Evolutionary conservation across 2,329 filamentous ascomycete species (phyloP).

Genomic region (Lachnellula arida): DNA sequence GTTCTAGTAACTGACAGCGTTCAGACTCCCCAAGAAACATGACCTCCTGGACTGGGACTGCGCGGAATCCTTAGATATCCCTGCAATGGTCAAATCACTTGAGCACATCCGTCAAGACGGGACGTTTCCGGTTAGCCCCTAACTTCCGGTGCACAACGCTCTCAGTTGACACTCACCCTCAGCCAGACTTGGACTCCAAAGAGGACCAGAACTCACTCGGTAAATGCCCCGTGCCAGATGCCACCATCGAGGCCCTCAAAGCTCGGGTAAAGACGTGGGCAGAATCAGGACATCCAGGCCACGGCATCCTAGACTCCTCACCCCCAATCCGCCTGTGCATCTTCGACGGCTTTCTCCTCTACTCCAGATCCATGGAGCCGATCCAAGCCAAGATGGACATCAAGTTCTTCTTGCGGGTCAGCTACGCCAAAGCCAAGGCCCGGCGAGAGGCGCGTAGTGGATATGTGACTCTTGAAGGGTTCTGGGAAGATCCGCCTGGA

Average conservation of each 20-base stretch:
- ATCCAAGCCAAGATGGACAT: constrained; percentile 63
- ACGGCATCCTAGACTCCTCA: constrained; percentile 31
- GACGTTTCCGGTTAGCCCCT: constrained; percentile 51
- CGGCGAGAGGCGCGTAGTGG: constrained; percentile 65
- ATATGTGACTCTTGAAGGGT: constrained; percentile 80
- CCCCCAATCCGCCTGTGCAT: constrained; percentile 52
- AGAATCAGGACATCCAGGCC: constrained; percentile 40
- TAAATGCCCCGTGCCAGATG: constrained; percentile 45
- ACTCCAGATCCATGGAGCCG: constrained; percentile 48
- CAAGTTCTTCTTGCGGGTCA: constrained; percentile 71
- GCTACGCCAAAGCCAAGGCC: constrained; percentile 57
- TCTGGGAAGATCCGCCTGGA: constrained; percentile 90
- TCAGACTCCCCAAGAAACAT: constrained; percentile 50
- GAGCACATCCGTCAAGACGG: constrained; percentile 66
- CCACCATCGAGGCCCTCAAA: constrained; percentile 43
- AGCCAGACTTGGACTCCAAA: constrained; percentile 49
- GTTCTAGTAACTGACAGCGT: neutral
- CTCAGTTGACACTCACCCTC: constrained; percentile 2
- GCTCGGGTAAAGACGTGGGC: constrained; percentile 45
- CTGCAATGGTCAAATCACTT: constrained; percentile 62
- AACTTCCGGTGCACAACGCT: constrained; percentile 5
- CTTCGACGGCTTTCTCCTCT: constrained; percentile 86
- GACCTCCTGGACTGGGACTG: constrained; percentile 90
- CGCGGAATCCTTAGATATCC: constrained; percentile 68
- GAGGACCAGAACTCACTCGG: constrained; percentile 61